Evolutionary conservation across 2,329 filamentous ascomycete genomes (phyloP).

Genomic region (Stemphylium beticola): DNA sequence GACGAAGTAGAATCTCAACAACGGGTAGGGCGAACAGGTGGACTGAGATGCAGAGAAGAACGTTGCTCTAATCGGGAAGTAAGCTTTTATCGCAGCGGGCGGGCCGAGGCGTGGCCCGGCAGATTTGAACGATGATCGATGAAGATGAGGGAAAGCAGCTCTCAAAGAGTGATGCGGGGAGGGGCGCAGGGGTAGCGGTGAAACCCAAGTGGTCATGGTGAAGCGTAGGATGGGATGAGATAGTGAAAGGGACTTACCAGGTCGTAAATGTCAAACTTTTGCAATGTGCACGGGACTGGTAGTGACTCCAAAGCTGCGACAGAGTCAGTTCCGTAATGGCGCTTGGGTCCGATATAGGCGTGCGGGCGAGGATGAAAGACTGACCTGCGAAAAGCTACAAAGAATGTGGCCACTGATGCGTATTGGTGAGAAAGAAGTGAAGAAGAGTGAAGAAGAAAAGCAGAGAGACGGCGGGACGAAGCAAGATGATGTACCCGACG

Average conservation of each 20-base stretch:
- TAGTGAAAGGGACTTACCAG: slow-evolving; percentile 38
- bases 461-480: slow-evolving; percentile 16
- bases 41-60: slow-evolving; percentile 42
- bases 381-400: slow-evolving; percentile 53
- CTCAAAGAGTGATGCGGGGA: slow-evolving; percentile 1
- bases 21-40: slow-evolving; percentile 20
- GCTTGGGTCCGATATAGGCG: neutral
- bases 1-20: slow-evolving; percentile 23
- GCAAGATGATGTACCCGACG: slow-evolving; percentile 25
- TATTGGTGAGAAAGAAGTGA: slow-evolving; percentile 50
- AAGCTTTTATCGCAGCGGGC: slow-evolving; percentile 12
- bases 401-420: slow-evolving; percentile 54
- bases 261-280: slow-evolving; percentile 51
- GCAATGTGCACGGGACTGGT: slow-evolving; percentile 47
- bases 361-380: slow-evolving; percentile 15
- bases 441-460: slow-evolving; percentile 38
- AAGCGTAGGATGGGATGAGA: slow-evolving; percentile 2
- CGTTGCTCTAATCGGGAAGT: slow-evolving; percentile 33
- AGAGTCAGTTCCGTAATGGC: slow-evolving; percentile 22
- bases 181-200: neutral
- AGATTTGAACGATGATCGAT: slow-evolving; percentile 18
- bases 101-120: neutral
- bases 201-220: slow-evolving; percentile 13
- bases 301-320: slow-evolving; percentile 50
- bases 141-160: slow-evolving; percentile 25